Evolutionary conservation across 371 early-diverging fungal species (phyloP).

Genomic region (Blakeslea trispora): DNA sequence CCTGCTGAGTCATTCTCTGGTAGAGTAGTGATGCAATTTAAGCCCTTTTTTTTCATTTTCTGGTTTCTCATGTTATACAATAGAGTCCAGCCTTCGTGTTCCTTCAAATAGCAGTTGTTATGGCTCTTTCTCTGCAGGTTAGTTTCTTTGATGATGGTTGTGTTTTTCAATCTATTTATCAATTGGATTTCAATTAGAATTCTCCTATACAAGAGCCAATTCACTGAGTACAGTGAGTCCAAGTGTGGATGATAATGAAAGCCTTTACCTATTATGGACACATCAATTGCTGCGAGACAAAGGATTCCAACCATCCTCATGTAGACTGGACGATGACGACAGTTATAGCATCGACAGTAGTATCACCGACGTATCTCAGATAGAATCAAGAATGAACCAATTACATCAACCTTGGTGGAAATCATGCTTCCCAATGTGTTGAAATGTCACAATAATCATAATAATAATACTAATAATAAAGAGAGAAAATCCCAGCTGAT

Average conservation of each 20-base stretch:
- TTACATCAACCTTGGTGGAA: conserved; percentile 5
- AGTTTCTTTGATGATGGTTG: no score
- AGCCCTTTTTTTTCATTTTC: neutral
- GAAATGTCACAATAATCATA: neutral
- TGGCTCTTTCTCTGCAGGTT: conserved; percentile 12
- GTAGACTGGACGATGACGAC: conserved; percentile 5
- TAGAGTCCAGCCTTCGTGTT: neutral
- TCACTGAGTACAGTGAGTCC: conserved; percentile 18
- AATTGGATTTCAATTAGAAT: no score
- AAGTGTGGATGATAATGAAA: conserved; percentile 42
- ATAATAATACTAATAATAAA: no score
- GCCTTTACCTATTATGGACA: conserved; percentile 44
- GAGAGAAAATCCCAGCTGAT: neutral
- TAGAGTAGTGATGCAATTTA: neutral
- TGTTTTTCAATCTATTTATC: no score
- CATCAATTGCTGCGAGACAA: conserved; percentile 42
- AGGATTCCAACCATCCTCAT: conserved; percentile 26
- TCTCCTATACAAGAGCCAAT: neutral
- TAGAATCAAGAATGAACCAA: neutral
- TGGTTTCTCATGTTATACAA: neutral
- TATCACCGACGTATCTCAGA: conserved; percentile 14
- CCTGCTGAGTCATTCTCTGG: neutral
- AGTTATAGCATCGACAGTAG: conserved; percentile 18
- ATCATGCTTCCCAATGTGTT: conserved; percentile 14
- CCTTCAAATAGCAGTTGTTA: conserved; percentile 5